Conservation (phyloP, 306 rosid species). For the Malus sieversii region DNA sequence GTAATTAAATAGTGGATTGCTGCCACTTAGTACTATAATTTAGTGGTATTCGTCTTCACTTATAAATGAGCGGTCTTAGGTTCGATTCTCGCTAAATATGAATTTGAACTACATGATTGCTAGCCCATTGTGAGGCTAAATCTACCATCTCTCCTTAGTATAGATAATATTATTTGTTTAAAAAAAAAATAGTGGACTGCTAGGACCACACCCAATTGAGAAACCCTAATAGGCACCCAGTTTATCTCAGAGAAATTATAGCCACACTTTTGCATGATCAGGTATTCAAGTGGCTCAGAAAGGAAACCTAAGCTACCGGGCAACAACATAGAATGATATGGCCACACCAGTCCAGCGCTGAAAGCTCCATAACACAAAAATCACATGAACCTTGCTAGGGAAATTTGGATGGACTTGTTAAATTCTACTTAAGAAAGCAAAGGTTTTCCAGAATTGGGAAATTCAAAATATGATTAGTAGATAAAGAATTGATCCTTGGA, state of each 20-base stretch:
- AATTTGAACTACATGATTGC: too few species aligned
- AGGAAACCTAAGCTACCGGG: slow-evolving; percentile 22
- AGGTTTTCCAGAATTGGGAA: background rate
- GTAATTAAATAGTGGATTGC: slow-evolving; percentile 7
- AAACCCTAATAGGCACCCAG: slow-evolving; percentile 23
- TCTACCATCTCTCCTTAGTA: rapidly evolving
- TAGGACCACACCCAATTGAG: slow-evolving; percentile 12
- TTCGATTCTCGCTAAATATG: rapidly evolving
- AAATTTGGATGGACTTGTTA: slow-evolving; percentile 9
- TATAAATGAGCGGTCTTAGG: too few species aligned
- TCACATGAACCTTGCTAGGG: slow-evolving; percentile 12
- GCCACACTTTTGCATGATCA: slow-evolving; percentile 29
- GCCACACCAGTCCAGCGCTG: slow-evolving; percentile 17
- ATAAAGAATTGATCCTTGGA: background rate
- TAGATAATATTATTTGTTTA: too few species aligned
- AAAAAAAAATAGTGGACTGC: background rate
- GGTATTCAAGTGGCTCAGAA: slow-evolving; percentile 31
- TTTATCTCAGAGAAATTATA: slow-evolving; percentile 15
- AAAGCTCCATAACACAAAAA: slow-evolving; percentile 18
- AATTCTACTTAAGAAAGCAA: background rate
- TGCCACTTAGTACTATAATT: too few species aligned
- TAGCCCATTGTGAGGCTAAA: too few species aligned
- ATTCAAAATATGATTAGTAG: background rate
- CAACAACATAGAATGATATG: slow-evolving; percentile 21
- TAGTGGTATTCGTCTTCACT: too few species aligned